phyloP scores from a whole-genome alignment of 129 eudicot species.

The Apium graveolens region DNA sequence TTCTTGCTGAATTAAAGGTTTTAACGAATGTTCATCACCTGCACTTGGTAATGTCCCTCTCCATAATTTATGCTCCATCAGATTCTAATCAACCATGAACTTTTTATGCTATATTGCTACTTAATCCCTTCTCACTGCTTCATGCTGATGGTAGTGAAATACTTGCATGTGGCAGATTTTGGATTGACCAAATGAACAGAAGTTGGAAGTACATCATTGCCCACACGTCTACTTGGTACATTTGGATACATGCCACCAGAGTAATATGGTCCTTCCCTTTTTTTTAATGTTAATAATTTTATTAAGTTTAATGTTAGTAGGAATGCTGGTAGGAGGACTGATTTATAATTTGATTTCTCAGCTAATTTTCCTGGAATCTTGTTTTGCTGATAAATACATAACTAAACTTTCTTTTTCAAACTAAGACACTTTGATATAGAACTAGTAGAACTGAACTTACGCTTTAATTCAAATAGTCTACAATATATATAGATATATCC shows the following conservation, averaged over 20 bases:
- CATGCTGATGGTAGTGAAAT: conserved; percentile 8
- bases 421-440: neutral
- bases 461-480: too few relatives aligned
- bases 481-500: too few relatives aligned
- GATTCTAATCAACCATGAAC: neutral
- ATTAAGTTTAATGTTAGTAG: neutral
- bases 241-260: conserved; percentile 99
- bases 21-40: too few relatives aligned
- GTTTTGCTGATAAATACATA: neutral
- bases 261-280: conserved; percentile 36
- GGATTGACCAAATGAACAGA: conserved; percentile 86
- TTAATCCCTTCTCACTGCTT: neutral
- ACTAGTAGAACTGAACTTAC: neutral
- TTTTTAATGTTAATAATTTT: neutral
- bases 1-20: too few relatives aligned
- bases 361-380: neutral
- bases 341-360: neutral
- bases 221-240: conserved; percentile 88
- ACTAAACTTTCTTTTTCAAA: neutral
- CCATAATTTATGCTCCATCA: neutral
- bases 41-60: conserved; percentile 60
- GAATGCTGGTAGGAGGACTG: neutral
- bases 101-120: neutral
- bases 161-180: conserved; percentile 86
- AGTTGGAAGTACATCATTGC: conserved; percentile 68